Base-by-base conservation (phyloP, 768 basidiomycete genomes). In the Auriscalpium orientale region DNA sequence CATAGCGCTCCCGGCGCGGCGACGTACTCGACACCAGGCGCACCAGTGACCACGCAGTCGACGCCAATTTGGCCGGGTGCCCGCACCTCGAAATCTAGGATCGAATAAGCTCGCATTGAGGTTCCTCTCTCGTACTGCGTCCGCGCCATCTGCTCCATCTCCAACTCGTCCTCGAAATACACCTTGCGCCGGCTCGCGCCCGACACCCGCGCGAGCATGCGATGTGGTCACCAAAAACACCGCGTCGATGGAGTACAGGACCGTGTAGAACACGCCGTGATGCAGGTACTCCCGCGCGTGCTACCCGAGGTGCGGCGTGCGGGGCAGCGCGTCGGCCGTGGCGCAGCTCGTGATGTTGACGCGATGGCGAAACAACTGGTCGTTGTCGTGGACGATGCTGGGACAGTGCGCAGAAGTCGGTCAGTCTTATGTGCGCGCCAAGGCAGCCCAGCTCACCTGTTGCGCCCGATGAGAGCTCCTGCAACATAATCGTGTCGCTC, bases 331-430 rank as follows among this genome's bases (percentile, higher is more conserved):
- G 20, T 78, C 76, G 4, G 89, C 85, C 33, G 91, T 92, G 81
- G 84, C 91, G 66, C 80, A 81, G 0, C 89, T 92, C 0, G 88
- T 91, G 53, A 95, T 88, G 68, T 91, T 93, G 71, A 97, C 85
- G 18, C 92, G 82, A 65, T 95, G 89, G 13, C 89, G 87, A 37
- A 95, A 81, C 2, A 79, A 73, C 68, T 93, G 89, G 62, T 92
- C 91, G 68, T 91, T 91, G 16, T 73, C 74, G 59, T 75, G 73
- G 15, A 76, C 71, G 40, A 75, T 72, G 53, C 70, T 69, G 38
- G 13, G 51, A 28, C 22, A n/a, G n/a, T n/a, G n/a, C n/a, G n/a
- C n/a, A n/a, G n/a, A 6, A 22, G 8, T 20, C n/a, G n/a, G n/a
- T n/a, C n/a, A n/a, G n/a, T n/a, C n/a, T n/a, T n/a, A n/a, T n/a